phyloP scores from a whole-genome alignment of 345 rosid species.

The Lepidium sativum region DNA sequence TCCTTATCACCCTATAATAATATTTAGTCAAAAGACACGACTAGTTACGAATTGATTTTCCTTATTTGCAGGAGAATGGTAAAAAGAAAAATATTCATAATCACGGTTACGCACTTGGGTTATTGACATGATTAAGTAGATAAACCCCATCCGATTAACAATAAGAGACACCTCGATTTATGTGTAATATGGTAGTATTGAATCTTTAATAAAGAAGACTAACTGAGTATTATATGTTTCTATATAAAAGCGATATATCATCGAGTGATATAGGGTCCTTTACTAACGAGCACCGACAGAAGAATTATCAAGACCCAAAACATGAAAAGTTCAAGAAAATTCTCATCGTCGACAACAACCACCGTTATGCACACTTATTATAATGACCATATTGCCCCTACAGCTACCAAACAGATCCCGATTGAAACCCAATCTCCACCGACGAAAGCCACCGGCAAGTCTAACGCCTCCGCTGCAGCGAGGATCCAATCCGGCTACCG shows the following conservation, averaged over 20 bases:
- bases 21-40: too few relatives aligned
- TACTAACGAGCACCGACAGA: conserved; percentile 13
- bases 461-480: conserved; percentile 38
- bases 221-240: conserved; percentile 1
- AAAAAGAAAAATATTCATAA: background rate
- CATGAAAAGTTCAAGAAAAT: conserved; percentile 35
- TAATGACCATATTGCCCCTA: conserved; percentile 30
- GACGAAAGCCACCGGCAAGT: conserved; percentile 14
- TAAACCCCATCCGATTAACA: background rate
- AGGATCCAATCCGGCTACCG: conserved; percentile 70
- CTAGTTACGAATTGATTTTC: background rate
- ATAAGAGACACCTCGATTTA: conserved; percentile 3
- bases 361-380: conserved; percentile 34
- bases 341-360: conserved; percentile 30
- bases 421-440: conserved; percentile 14
- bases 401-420: conserved; percentile 29
- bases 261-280: conserved; percentile 7
- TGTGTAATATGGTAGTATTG: background rate
- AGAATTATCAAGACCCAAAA: background rate
- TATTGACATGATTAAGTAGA: conserved; percentile 1
- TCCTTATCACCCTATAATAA: too few relatives aligned
- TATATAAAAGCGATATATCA: background rate
- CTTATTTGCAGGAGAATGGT: background rate
- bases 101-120: background rate
- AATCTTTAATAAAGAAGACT: conserved; percentile 5